Evolutionary conservation across 768 basidiomycete species (phyloP), one percentile per base, ranked within the genome.

Genomic region (Flagelloscypha sp.): DNA sequence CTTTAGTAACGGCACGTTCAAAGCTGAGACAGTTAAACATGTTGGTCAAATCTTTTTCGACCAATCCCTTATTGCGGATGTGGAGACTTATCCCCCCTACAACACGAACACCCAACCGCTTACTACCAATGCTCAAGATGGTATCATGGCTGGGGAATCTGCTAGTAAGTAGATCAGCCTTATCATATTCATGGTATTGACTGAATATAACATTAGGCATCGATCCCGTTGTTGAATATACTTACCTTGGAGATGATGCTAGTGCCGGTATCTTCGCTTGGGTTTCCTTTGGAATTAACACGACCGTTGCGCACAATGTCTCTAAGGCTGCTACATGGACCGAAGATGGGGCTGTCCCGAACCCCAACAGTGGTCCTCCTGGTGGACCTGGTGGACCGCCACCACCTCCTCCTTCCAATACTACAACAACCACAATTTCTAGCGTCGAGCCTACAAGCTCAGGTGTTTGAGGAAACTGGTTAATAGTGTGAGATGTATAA

Each of bases 41-140:
- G 39, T 47, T 36, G 45, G 45, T 11, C 45, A 47, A 32, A 11
- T 47, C 27, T 44, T 47, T 34, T 41, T 34, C 13, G 45, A 47
- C 36, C 42, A 38, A 28, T 22, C 36, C 16, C 33, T 46, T 7
- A 46, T 46, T 23, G 36, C 17, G 19, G 24, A 27, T 5, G 45
- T 46, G 11, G 42, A 43, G 15, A 31, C 31, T 12, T 27, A 22
- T 2, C 24, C 27, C 5, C 45, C 45, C 7, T 47, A 47, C 33
- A 27, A n/a, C 11, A 38, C 22, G 24, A 47, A 47, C 40, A 37
- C 36, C 12, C 39, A 44, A 10, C 5, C 2, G 5, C 39, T 47
- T 22, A 47, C 43, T 18, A 41, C 39, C 9, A 43, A 46, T 21
- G 38, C 15, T 18, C 37, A 46, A 13, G 45, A 46, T 28, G 16